Conservation (phyloP, 805 yeast genomes). For the Ascoidea rubescens region DNA sequence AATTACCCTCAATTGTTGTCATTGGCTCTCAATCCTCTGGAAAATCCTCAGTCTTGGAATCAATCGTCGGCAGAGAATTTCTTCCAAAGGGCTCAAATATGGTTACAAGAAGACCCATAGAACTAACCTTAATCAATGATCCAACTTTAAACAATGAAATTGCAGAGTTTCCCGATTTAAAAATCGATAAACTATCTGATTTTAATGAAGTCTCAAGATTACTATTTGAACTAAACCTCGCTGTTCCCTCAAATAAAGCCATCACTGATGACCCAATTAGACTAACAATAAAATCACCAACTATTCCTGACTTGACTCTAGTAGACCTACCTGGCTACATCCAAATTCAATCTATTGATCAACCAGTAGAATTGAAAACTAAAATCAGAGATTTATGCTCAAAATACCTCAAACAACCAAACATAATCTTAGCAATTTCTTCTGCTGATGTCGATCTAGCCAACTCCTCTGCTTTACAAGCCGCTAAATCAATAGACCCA, state of each 20-base stretch:
- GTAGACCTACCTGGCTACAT: conserved; percentile 97
- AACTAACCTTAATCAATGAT: conserved; percentile 79
- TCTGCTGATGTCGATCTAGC: conserved; percentile 98
- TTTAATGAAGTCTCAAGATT: conserved; percentile 80
- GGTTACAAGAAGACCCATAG: conserved; percentile 98
- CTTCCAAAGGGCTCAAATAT: conserved; percentile 94
- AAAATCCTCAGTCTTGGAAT: conserved; percentile 88
- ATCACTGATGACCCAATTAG: conserved; percentile 92
- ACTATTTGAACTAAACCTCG: conserved; percentile 79
- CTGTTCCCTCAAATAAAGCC: conserved; percentile 77
- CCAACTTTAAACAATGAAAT: conserved; percentile 48
- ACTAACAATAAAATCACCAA: conserved; percentile 77
- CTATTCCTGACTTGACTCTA: conserved; percentile 81
- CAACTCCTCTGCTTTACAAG: conserved; percentile 85
- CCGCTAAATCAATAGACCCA: conserved; percentile 84
- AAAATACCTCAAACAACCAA: conserved; percentile 78
- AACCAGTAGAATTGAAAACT: conserved; percentile 70
- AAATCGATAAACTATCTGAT: conserved; percentile 70
- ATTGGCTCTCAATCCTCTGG: conserved; percentile 97
- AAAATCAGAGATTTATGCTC: conserved; percentile 74
- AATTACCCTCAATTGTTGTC: conserved; percentile 89
- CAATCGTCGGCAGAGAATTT: conserved; percentile 96
- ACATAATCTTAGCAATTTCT: conserved; percentile 87
- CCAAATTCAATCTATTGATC: conserved; percentile 93
- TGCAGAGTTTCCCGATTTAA: conserved; percentile 89